Conservation (phyloP, 257 asterid species). For the Petunia axillaris region DNA sequence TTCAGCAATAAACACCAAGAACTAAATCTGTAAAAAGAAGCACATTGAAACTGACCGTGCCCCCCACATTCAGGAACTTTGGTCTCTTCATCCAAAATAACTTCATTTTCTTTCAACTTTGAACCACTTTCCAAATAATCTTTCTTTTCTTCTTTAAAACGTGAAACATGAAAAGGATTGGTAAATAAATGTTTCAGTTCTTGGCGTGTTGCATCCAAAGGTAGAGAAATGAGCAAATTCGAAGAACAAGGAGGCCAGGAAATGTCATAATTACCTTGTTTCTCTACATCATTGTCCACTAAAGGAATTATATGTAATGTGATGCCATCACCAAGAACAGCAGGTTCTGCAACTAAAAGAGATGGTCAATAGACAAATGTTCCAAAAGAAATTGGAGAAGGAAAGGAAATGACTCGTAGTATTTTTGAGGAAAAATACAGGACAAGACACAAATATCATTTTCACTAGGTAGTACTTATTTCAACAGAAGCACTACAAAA, state of each 20-base stretch:
- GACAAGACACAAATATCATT: not conserved
- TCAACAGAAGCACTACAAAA: not conserved
- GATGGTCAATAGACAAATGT: not conserved
- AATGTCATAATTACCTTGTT: conserved; percentile 20
- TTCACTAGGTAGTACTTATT: not conserved
- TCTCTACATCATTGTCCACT: conserved; percentile 1
- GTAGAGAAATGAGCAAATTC: conserved; percentile 26
- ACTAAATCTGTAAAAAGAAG: not conserved
- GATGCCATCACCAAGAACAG: not conserved
- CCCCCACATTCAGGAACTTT: not conserved
- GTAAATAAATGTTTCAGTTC: conserved; percentile 21
- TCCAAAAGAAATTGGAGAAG: not conserved
- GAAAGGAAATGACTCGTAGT: not conserved
- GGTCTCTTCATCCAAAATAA: not conserved
- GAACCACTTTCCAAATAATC: conserved; percentile 14
- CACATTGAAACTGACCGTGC: conserved; percentile 17
- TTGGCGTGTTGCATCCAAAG: conserved; percentile 22
- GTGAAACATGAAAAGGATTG: conserved; percentile 29
- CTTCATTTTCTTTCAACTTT: conserved; percentile 20
- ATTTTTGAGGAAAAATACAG: not conserved
- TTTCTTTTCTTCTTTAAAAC: conserved; percentile 24
- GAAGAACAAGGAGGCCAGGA: not conserved
- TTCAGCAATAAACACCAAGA: conserved; percentile 7
- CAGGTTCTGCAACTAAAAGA: conserved; percentile 25
- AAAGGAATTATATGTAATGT: not conserved